Base-by-base conservation (phyloP, 202 grass and related monocot genomes). In the Musa balbisiana region DNA sequence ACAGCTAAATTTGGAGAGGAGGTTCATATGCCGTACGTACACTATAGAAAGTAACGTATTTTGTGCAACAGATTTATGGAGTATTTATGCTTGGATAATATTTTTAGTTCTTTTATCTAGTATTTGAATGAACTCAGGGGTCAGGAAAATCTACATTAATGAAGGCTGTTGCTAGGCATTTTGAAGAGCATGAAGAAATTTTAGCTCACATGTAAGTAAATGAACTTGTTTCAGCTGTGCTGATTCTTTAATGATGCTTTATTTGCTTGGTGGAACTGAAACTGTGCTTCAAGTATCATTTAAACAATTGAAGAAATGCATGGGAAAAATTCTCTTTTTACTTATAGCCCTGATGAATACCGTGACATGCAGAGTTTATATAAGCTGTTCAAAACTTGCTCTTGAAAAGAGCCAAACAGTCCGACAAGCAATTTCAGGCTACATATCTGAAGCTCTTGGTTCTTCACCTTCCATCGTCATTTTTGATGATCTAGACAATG, bases 91-190 rank as follows among this genome's bases (percentile, higher is more conserved):
- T 67, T 14, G 25, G 12, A 12, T 67, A 14, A 26, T 1, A 16
- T 8, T 67, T 17, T 65, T 27, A 3, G 12, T 25, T 65, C 9
- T 65, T 67, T 14, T 67, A 67, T 67, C 22, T 26, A 65, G 11
- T 26, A 27, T 65, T 26, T 27, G 1, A 65, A 51, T 70, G 49
- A 15, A 73, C 83, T 85, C 67, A 97, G 93, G 93, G 90, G 82
- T 93, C 88, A 80, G 93, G 93, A 81, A 97, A 97, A 89, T 89
- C 93, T 78, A 88, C 90, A 86, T 86, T 97, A 79, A 84, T 55
- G 70, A 91, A 82, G 83, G 86, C 90, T 76, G 85, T 87, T 82
- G 93, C 90, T 59, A 90, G 85, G 75, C 86, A 86, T 65, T 89
- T 93, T 76, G 88, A 93, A 79, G 86, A 93, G 49, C 78, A 89